These are phyloP conservation scores for Tetrahymena elliotti DNA, from an alignment of 73 alveolate genomes.

Conservation along the genomic window DNA sequence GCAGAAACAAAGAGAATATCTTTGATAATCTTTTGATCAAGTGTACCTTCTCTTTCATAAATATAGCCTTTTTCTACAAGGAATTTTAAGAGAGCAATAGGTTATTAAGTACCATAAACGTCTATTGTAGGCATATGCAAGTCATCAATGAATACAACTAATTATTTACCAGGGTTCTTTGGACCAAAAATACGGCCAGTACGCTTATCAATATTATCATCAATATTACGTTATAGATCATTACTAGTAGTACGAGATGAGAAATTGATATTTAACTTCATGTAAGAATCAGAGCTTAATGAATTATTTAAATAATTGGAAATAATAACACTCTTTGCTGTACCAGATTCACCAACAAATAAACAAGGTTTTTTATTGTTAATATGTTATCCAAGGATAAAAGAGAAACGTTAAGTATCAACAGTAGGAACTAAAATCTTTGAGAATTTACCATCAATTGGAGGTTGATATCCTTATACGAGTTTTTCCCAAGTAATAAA, in stretches of 20 bases:
- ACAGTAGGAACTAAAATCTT: slow-evolving; percentile 98
- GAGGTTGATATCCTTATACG: slow-evolving; percentile 63
- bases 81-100: slow-evolving; percentile 95
- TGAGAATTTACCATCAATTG: slow-evolving; percentile 89
- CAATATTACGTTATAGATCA: slow-evolving; percentile 92
- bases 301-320: slow-evolving; percentile 62
- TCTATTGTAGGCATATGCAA: slow-evolving; percentile 97
- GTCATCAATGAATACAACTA: slow-evolving; percentile 95
- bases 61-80: slow-evolving; percentile 86
- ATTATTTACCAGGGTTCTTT: slow-evolving; percentile 88
- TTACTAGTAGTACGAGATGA: slow-evolving; percentile 97
- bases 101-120: slow-evolving; percentile 96
- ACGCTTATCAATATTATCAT: slow-evolving; percentile 92
- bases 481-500: slow-evolving; percentile 86
- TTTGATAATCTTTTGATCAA: slow-evolving; percentile 79
- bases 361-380: slow-evolving; percentile 85
- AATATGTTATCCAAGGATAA: slow-evolving; percentile 74
- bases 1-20: slow-evolving; percentile 97
- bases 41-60: slow-evolving; percentile 90
- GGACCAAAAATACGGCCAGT: slow-evolving; percentile 97
- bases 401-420: slow-evolving; percentile 92
- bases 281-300: slow-evolving; percentile 70
- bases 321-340: slow-evolving; percentile 74
- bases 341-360: slow-evolving; percentile 97
- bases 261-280: slow-evolving; percentile 95